Percentiles rank a stretch among this genome's conserved stretches.
Evolutionary conservation across 345 rosid genomes (phyloP).

Genomic region (Eucalyptus camaldulensis): DNA sequence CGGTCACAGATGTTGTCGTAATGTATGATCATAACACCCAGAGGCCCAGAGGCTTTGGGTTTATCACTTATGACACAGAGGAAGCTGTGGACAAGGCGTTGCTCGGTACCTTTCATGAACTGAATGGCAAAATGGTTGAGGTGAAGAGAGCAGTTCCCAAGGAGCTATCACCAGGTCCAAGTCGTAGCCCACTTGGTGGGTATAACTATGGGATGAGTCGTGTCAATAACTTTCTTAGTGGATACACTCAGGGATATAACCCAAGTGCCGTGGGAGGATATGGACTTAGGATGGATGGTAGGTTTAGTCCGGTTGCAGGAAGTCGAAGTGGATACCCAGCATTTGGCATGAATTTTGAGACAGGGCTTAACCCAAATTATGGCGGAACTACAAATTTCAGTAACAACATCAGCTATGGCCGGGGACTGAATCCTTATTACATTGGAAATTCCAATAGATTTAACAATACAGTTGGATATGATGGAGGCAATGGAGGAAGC

Average conservation of each 20-base stretch:
- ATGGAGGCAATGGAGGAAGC: slow-evolving; percentile 57
- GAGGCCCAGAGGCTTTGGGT: slow-evolving; percentile 75
- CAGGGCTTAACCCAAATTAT: slow-evolving; percentile 31
- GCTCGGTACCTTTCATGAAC: slow-evolving; percentile 60
- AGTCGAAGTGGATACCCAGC: slow-evolving; percentile 59
- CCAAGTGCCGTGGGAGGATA: slow-evolving; percentile 51
- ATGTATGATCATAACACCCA: slow-evolving; percentile 84
- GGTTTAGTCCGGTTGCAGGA: slow-evolving; percentile 42
- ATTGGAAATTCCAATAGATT: slow-evolving; percentile 44
- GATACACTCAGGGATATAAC: slow-evolving; percentile 50
- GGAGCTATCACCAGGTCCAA: slow-evolving; percentile 72
- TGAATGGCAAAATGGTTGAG: slow-evolving; percentile 77
- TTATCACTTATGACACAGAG: slow-evolving; percentile 67
- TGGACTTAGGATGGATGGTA: slow-evolving; percentile 57
- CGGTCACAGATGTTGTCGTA: slow-evolving; percentile 67
- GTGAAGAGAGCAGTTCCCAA: slow-evolving; percentile 76
- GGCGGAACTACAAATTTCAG: slow-evolving; percentile 41
- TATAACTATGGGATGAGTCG: slow-evolving; percentile 52
- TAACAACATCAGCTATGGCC: slow-evolving; percentile 39
- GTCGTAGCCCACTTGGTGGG: slow-evolving; percentile 57
- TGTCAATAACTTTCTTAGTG: slow-evolving; percentile 47
- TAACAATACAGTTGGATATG: slow-evolving; percentile 41
- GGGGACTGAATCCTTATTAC: slow-evolving; percentile 57
- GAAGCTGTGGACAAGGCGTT: slow-evolving; percentile 65
- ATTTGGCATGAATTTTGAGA: slow-evolving; percentile 53